phyloP scores from a whole-genome alignment of 306 rosid species.

The Quercus glauca region DNA sequence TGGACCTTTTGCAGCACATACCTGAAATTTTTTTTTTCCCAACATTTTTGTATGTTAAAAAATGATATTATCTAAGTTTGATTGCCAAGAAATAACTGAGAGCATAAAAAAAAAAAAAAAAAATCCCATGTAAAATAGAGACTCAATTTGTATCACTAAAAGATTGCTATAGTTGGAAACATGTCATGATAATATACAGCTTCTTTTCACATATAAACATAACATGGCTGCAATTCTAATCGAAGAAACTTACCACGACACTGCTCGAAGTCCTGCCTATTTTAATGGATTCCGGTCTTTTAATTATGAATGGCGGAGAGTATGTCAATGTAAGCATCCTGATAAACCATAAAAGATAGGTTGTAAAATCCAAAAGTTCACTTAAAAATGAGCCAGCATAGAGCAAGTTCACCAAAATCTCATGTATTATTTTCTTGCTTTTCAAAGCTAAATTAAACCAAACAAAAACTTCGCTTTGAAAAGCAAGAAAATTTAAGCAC shows the following conservation, averaged over 20 bases:
- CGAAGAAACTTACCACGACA: conserved; percentile 58
- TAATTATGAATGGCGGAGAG: conserved; percentile 43
- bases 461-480: too few relatives aligned
- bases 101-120: too few relatives aligned
- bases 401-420: neutral
- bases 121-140: too few relatives aligned
- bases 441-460: too few relatives aligned
- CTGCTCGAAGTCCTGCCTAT: conserved; percentile 30
- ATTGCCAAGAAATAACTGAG: too few relatives aligned
- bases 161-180: neutral
- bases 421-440: too few relatives aligned
- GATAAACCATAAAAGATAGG: conserved; percentile 16
- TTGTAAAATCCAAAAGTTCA: too few relatives aligned
- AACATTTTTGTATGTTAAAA: neutral
- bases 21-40: conserved; percentile 34
- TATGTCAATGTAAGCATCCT: conserved; percentile 61
- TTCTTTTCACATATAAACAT: neutral
- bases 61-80: too few relatives aligned
- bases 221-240: neutral
- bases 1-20: conserved; percentile 87
- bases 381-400: conserved; percentile 6
- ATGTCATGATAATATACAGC: neutral
- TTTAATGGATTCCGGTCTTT: conserved; percentile 36
- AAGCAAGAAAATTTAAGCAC: too few relatives aligned
- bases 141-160: neutral